Percentiles rank a stretch among this genome's conserved stretches.
phyloP scores from a whole-genome alignment of 495 filamentous ascomycete species.

The Sphaerosporella brunnea region DNA sequence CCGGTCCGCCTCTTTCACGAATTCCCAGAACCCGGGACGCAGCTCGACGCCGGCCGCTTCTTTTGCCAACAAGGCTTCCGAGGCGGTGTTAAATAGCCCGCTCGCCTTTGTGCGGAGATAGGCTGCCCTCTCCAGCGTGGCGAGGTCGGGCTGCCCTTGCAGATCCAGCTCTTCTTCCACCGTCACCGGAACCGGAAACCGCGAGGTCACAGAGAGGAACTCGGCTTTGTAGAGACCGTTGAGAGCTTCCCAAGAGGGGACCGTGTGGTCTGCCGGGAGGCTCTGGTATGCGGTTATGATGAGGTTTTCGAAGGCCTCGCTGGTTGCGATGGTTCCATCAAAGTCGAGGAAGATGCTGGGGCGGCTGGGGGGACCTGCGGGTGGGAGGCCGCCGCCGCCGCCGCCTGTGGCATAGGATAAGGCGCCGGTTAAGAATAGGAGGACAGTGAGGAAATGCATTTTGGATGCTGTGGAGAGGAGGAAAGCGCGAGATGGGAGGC shows the following conservation, averaged over 20 bases:
- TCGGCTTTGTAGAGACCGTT: constrained; percentile 8
- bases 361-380: background rate
- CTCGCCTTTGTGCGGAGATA: constrained; percentile 9
- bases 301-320: constrained; percentile 19
- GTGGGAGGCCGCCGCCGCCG: background rate
- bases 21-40: constrained; percentile 17
- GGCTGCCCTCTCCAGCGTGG: constrained; percentile 12
- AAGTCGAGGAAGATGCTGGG: constrained; percentile 13
- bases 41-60: constrained; percentile 12
- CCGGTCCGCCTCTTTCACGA: constrained; percentile 5
- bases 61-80: constrained; percentile 3
- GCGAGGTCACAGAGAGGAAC: constrained; percentile 3
- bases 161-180: constrained; percentile 13
- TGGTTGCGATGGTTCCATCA: constrained; percentile 20
- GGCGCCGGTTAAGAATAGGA: background rate
- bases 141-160: constrained; percentile 9
- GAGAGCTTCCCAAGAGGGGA: constrained; percentile 10
- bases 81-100: constrained; percentile 8
- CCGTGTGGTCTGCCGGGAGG: background rate
- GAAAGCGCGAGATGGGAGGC: no score
- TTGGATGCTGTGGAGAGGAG: no score
- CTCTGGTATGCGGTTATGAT: constrained; percentile 13
- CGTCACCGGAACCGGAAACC: constrained; percentile 7
- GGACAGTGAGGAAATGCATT: background rate
- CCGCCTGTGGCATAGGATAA: background rate